Base-by-base conservation (phyloP, 2,329 filamentous ascomycete species). In the Aspergillus terreus region DNA sequence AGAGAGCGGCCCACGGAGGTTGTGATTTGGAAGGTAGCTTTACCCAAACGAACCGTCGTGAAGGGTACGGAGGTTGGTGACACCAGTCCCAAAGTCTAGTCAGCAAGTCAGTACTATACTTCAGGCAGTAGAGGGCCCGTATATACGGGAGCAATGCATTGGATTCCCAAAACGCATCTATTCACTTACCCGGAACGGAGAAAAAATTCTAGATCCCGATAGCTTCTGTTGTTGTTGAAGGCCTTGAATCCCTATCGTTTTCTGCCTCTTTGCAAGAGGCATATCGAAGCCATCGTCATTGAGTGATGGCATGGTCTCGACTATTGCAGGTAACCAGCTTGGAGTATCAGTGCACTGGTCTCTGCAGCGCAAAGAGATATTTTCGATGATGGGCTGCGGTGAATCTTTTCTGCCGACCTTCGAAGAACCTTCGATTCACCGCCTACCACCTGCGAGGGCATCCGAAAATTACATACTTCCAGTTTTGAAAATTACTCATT, bases 1-100 rank as follows among this genome's bases (percentile, higher is more conserved):
- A 99, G 81, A 53, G 87, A 90, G 63, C 86, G 83, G 56, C 92
- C 94, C 55, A 95, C 88, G 0, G 90, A 97, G 27, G 94, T 99
- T 32, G 94, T 97, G 71, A 99, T 90, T 70, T 99, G 94, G 68
- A 96, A 99, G 3, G 91, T 95, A 1, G 90, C 92, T 73, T 95
- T 96, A 52, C 94, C 94, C 14, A 96, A 79, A 0, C 92, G 88
- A 30, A 95, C 82, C 5, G 88, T 87, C 2, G 92, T 92, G 67
- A 99, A 97, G 0, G 94, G 92, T 0, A 96, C 90, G 45, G 79
- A 75, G 2, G 92, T 96, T 0, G 94, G 90, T 4, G 94, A 96
- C 2, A 99, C 90, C 30, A 99, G 80, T 14, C 94, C 94, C 58
- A 99, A 82, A 44, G 92, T 96, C 90, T 96, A 67, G 33, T 49